Base-by-base conservation (phyloP, 495 filamentous ascomycete species). In the Saxispiralis lemnorum region DNA sequence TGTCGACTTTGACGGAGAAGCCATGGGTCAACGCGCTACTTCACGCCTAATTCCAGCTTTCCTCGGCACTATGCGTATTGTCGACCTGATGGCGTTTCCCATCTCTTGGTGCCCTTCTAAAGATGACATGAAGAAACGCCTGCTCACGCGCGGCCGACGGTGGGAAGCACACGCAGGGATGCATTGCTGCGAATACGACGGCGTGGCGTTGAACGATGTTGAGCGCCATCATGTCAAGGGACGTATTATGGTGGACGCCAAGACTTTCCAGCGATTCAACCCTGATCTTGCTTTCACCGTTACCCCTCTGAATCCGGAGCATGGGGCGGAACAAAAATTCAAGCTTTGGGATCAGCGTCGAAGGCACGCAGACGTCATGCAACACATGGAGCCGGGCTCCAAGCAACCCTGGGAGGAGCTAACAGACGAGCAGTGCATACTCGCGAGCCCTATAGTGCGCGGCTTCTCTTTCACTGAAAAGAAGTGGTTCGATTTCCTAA, bases 401-500 rank as follows among this genome's bases (percentile, higher is more conserved):
- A 9, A 4, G 24, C 24, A 4, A 9, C 4, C 24, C 9, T 28
- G 24, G 24, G 24, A 28, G 9, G 24, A 37, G 2, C 24, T 51
- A 6, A 46, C 48, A 13, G 48, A 51, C 15, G 44, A 51, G 20
- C 48, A 46, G 30, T 45, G 43, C 28, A 17, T 51, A 31, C 42
- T 51, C 10, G 34, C 37, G 6, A 47, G n/a, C 39, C 10, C 30
- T n/a, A 38, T 51, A 37, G 48, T 52, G 7, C 50, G 46, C 20
- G 50, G 50, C 12, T 52, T 52, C 39, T 48, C 46, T 17, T 45
- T 52, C 16, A 46, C 32, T 10, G 50, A 52, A 38, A 52, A 52
- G 38, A 7, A 35, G 6, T 52, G 41, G 41, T 30, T 52, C 31
- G 34, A 45, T 9, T 38, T 52, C 12, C 44, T 45, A 28, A 38